phyloP scores from a whole-genome alignment of 2,329 filamentous ascomycete species.

The Sarocladium kiliense region DNA sequence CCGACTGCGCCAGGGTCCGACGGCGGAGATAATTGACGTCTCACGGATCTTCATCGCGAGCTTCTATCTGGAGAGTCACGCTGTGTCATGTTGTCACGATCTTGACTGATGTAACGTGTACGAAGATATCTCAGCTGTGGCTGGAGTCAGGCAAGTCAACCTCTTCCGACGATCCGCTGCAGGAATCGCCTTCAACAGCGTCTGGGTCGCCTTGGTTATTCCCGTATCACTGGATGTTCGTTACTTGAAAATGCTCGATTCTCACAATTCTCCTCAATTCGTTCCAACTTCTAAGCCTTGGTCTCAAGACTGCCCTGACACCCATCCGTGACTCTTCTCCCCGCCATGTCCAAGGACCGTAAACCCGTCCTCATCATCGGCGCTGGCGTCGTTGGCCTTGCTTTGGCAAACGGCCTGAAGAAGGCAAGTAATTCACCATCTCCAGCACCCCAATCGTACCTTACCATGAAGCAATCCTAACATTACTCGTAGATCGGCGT shows the following conservation, averaged over 20 bases:
- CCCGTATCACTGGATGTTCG: background rate
- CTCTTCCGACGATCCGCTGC: background rate
- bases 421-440: conserved; percentile 21
- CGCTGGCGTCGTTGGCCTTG: conserved; percentile 59
- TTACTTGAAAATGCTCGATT: background rate
- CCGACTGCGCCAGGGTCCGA: background rate
- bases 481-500: background rate
- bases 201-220: background rate
- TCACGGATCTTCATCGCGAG: background rate
- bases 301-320: background rate
- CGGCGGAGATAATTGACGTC: background rate
- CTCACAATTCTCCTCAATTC: background rate
- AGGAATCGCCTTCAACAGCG: background rate
- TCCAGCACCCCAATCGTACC: no score
- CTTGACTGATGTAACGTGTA: background rate
- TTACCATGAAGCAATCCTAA: background rate
- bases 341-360: conserved; percentile 4
- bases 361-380: conserved; percentile 31
- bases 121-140: no score
- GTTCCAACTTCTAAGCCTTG: background rate
- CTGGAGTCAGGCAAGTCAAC: background rate
- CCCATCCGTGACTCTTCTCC: background rate
- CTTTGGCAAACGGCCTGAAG: conserved; percentile 44
- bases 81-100: no score
- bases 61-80: no score